These are phyloP conservation scores for Hanseniaspora mollemarum DNA, from an alignment of 805 yeast genomes.

Conservation along the genomic window DNA sequence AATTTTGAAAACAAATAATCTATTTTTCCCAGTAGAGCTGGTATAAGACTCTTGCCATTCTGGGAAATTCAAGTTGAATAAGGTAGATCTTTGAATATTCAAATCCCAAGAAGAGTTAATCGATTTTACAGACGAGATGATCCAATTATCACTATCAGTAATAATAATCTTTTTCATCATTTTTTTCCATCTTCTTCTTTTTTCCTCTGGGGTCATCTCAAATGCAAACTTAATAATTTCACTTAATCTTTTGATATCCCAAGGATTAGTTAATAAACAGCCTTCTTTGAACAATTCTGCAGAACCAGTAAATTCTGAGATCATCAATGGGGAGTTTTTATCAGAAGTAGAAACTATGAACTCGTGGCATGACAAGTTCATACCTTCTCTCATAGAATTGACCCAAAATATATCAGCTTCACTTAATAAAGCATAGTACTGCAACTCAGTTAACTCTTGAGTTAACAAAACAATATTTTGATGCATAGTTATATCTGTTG, in stretches of 20 bases:
- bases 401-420: constrained; percentile 86
- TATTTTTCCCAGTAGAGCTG: constrained; percentile 25
- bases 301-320: constrained; percentile 92
- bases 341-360: constrained; percentile 64
- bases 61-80: constrained; percentile 28
- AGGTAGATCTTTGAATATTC: constrained; percentile 33
- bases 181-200: constrained; percentile 47
- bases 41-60: constrained; percentile 27
- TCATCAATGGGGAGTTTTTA: constrained; percentile 65
- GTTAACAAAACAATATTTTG: constrained; percentile 82
- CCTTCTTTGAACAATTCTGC: constrained; percentile 66
- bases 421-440: constrained; percentile 70
- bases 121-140: constrained; percentile 41
- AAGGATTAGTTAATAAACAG: constrained; percentile 75
- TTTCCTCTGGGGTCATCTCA: constrained; percentile 51
- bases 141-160: constrained; percentile 72
- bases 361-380: constrained; percentile 94
- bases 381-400: constrained; percentile 88
- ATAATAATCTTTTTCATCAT: constrained; percentile 48
- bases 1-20: constrained; percentile 38
- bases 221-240: constrained; percentile 54
- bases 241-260: constrained; percentile 65
- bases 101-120: constrained; percentile 45
- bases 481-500: constrained; percentile 44
- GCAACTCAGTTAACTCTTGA: constrained; percentile 80